phyloP scores from a whole-genome alignment of 805 yeast species.

The Saccharomyces paradoxus region DNA sequence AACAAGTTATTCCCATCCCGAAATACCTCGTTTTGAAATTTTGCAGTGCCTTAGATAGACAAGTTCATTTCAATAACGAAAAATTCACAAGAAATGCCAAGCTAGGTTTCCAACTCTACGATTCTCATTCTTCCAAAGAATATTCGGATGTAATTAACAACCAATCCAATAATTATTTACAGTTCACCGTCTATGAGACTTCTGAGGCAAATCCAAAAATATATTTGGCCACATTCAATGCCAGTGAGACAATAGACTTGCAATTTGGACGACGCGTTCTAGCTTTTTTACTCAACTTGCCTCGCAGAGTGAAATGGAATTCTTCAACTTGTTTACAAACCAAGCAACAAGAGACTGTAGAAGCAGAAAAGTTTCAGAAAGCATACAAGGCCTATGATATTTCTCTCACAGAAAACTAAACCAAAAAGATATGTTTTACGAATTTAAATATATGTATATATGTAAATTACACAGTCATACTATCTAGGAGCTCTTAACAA shows the following conservation, averaged over 20 bases:
- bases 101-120: slow-evolving; percentile 36
- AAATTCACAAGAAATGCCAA: slow-evolving; percentile 36
- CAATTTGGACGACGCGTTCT: slow-evolving; percentile 80
- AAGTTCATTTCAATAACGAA: slow-evolving; percentile 39
- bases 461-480: not conserved
- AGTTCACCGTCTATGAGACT: slow-evolving; percentile 31
- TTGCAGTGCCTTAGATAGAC: slow-evolving; percentile 39
- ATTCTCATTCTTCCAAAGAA: slow-evolving; percentile 16
- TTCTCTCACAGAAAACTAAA: slow-evolving; percentile 19
- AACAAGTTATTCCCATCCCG: slow-evolving; percentile 69
- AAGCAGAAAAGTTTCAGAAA: slow-evolving; percentile 55
- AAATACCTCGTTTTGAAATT: slow-evolving; percentile 37
- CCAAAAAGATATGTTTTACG: not conserved
- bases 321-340: slow-evolving; percentile 52
- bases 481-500: not conserved
- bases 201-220: slow-evolving; percentile 24
- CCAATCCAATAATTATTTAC: slow-evolving; percentile 25
- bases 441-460: not conserved
- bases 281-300: slow-evolving; percentile 52
- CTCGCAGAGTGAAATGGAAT: slow-evolving; percentile 68
- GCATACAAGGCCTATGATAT: slow-evolving; percentile 49
- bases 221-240: slow-evolving; percentile 27
- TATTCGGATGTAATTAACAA: slow-evolving; percentile 26
- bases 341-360: slow-evolving; percentile 50
- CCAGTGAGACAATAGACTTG: slow-evolving; percentile 47